These are phyloP conservation scores for Pseudogymnoascus sp. DNA, from an alignment of 2,329 filamentous ascomycete genomes.

Conservation along the genomic window DNA sequence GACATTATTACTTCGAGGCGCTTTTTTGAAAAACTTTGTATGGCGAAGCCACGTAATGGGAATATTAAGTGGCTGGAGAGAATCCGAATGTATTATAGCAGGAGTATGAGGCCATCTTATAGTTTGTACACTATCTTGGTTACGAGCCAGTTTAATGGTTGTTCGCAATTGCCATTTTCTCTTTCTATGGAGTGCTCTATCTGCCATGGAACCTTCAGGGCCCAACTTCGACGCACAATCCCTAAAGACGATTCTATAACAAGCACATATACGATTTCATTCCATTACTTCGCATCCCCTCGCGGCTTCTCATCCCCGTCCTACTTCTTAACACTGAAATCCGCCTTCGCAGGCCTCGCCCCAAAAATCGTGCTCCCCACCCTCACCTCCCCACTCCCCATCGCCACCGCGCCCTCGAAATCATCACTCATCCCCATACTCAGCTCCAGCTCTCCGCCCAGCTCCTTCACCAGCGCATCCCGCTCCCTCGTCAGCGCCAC, in stretches of 20 bases:
- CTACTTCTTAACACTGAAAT: slow-evolving; percentile 57
- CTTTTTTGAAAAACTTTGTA: too few relatives aligned
- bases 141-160: too few relatives aligned
- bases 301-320: not conserved
- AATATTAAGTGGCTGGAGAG: too few relatives aligned
- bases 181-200: too few relatives aligned
- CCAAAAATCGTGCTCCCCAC: slow-evolving; percentile 95
- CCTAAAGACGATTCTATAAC: not conserved
- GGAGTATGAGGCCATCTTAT: too few relatives aligned
- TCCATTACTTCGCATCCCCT: not conserved
- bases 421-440: slow-evolving; percentile 99
- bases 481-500: slow-evolving; percentile 58
- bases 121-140: too few relatives aligned
- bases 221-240: not conserved
- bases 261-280: not conserved
- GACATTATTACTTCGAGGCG: too few relatives aligned
- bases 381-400: slow-evolving; percentile 84
- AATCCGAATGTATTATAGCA: too few relatives aligned
- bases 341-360: slow-evolving; percentile 66
- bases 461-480: slow-evolving; percentile 58
- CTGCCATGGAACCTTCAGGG: too few relatives aligned
- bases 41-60: too few relatives aligned
- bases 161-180: too few relatives aligned
- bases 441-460: slow-evolving; percentile 66
- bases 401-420: slow-evolving; percentile 76